Percentiles rank a stretch among this genome's conserved stretches.
These are phyloP conservation scores for Melaleuca quinquenervia DNA, from an alignment of 345 rosid genomes.

Conservation along the genomic window DNA sequence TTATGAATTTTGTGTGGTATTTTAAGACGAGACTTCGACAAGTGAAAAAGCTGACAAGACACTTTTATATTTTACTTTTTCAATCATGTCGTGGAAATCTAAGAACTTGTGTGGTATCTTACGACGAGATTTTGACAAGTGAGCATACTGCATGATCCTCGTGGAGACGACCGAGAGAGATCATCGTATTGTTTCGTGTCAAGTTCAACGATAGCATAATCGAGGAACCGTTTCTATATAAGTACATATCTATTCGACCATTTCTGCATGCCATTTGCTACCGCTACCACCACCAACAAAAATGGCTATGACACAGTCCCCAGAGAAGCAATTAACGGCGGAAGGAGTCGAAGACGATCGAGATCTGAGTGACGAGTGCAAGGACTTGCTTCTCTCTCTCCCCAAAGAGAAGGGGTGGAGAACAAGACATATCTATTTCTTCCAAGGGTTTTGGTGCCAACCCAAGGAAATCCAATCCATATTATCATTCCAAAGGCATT, in stretches of 20 bases:
- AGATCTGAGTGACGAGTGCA: constrained; percentile 34
- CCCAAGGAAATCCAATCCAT: constrained; percentile 46
- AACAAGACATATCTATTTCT: constrained; percentile 38
- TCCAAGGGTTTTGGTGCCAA: constrained; percentile 74
- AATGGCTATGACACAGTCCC: constrained; percentile 2
- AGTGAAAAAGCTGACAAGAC: neutral
- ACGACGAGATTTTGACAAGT: neutral
- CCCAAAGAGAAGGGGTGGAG: constrained; percentile 67
- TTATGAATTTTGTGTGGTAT: neutral
- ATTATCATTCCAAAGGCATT: constrained; percentile 18
- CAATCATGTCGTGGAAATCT: neutral
- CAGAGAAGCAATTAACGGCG: neutral
- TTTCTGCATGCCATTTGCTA: neutral
- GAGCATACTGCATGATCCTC: neutral
- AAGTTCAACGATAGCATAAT: neutral
- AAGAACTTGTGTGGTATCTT: neutral
- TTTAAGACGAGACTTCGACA: neutral
- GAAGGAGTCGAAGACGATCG: constrained; percentile 16
- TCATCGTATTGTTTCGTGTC: neutral
- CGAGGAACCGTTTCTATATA: neutral
- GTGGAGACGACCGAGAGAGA: neutral
- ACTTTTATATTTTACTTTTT: neutral
- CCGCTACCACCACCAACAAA: neutral
- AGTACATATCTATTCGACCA: neutral
- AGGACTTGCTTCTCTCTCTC: constrained; percentile 35